Percentiles rank a stretch among this genome's conserved stretches.
These are phyloP conservation scores for Aspergillus costaricaensis DNA, from an alignment of 2,329 filamentous ascomycete species.

Conservation along the genomic window DNA sequence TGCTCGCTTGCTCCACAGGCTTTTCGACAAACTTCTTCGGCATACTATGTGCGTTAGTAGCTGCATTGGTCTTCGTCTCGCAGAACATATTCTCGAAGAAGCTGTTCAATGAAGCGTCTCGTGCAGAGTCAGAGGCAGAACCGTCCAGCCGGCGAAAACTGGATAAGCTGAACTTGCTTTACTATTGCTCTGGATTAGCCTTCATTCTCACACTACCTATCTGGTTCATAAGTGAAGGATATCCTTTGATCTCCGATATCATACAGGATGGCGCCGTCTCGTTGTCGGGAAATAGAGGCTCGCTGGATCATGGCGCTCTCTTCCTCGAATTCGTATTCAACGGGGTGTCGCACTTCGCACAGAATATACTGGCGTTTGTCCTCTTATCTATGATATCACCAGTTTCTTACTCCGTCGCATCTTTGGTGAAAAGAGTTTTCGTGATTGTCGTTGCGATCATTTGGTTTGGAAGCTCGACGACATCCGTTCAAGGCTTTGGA, in stretches of 20 bases:
- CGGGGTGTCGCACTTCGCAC: constrained; percentile 91
- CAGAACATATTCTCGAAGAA: constrained; percentile 99
- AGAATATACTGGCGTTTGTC: constrained; percentile 93
- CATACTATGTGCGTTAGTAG: constrained; percentile 83
- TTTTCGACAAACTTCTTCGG: constrained; percentile 87
- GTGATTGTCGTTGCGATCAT: constrained; percentile 93
- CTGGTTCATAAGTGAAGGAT: constrained; percentile 90
- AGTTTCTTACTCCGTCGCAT: constrained; percentile 95
- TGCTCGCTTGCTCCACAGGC: constrained; percentile 91
- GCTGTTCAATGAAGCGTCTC: constrained; percentile 91
- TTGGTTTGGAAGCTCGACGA: constrained; percentile 93
- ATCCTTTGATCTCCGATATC: constrained; percentile 74
- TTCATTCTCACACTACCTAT: constrained; percentile 86
- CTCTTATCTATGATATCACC: constrained; percentile 91
- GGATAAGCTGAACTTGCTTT: constrained; percentile 94
- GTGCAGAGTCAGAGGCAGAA: constrained; percentile 73
- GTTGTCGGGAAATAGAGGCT: constrained; percentile 73
- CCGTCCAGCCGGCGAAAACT: constrained; percentile 70
- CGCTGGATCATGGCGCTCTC: constrained; percentile 63
- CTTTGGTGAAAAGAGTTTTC: constrained; percentile 94
- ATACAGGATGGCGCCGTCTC: constrained; percentile 77
- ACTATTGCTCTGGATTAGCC: constrained; percentile 93
- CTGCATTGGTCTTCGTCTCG: constrained; percentile 92
- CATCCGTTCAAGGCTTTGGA: constrained; percentile 75
- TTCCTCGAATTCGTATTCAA: constrained; percentile 93